A percentile compares a stretch with the other conserved stretches of the same genome.
Conservation (phyloP, 2,329 filamentous ascomycete species). For the Sphaerulina vaccinii region DNA sequence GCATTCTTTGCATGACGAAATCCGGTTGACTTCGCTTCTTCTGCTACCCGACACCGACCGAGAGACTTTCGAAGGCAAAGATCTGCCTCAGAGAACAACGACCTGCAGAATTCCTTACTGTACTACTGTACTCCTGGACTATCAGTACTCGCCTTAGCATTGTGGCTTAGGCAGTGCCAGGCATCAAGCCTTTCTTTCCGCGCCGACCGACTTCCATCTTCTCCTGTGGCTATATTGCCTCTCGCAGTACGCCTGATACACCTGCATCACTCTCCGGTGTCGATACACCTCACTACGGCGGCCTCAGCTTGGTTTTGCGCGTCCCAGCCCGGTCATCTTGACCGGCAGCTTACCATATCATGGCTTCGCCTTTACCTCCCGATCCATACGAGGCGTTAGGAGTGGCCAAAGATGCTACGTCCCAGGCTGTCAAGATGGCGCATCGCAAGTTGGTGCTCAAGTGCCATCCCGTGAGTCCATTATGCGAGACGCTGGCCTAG, state of each 20-base stretch:
- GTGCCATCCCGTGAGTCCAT: slow-evolving; percentile 58
- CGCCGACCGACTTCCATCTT: not conserved
- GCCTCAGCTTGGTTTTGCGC: slow-evolving; percentile 8
- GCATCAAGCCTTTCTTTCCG: not conserved
- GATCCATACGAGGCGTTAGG: slow-evolving; percentile 84
- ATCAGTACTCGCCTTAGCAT: not conserved
- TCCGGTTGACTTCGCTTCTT: too few relatives aligned
- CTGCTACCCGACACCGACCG: not conserved
- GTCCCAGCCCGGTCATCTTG: slow-evolving; percentile 12
- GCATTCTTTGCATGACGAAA: not conserved
- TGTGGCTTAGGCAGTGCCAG: not conserved
- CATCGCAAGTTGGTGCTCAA: slow-evolving; percentile 89
- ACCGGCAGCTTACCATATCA: slow-evolving; percentile 16
- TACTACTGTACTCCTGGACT: not conserved
- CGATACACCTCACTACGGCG: not conserved
- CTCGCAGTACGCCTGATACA: not conserved
- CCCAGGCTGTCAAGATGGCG: slow-evolving; percentile 79
- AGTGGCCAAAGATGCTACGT: slow-evolving; percentile 68
- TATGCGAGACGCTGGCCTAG: not conserved
- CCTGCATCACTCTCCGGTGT: not conserved
- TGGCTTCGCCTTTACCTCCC: slow-evolving; percentile 45
- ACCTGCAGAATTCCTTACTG: not conserved
- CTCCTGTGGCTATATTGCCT: not conserved
- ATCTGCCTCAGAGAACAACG: not conserved
- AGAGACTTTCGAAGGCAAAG: not conserved